Evolutionary conservation across 192 early-diverging fungal species (phyloP).

Genomic region (Lunasporangiospora selenospora): DNA sequence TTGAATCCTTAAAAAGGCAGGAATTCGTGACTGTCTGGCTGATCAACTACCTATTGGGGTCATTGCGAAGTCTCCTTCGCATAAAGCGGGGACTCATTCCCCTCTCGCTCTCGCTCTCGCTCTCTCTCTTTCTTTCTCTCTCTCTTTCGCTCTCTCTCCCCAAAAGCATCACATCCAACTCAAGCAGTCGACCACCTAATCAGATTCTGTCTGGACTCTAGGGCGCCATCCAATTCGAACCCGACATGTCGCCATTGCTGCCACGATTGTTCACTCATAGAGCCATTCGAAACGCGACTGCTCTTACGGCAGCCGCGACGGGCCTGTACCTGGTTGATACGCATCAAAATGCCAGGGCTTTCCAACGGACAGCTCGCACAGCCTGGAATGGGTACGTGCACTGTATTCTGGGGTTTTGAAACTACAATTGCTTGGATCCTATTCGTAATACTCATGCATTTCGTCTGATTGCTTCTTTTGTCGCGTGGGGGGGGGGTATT

Average conservation of each 20-base stretch:
- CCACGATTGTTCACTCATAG: slow-evolving; percentile 23
- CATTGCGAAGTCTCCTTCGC: not conserved
- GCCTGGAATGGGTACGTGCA: slow-evolving; percentile 53
- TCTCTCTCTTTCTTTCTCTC: not conserved
- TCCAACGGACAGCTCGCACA: slow-evolving; percentile 54
- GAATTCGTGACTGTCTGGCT: too few relatives aligned
- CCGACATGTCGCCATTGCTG: slow-evolving; percentile 16
- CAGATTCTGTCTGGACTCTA: too few relatives aligned
- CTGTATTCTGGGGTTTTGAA: not conserved
- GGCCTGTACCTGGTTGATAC: slow-evolving; percentile 53
- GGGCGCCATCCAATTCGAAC: not conserved
- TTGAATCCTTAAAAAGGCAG: too few relatives aligned
- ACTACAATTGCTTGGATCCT: not conserved
- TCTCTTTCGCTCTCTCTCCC: not conserved
- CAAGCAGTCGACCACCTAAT: too few relatives aligned
- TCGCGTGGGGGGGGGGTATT: too few relatives aligned
- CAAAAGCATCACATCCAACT: not conserved
- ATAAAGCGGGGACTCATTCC: not conserved
- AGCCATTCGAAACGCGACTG: slow-evolving; percentile 15
- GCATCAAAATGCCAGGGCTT: slow-evolving; percentile 53
- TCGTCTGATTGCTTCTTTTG: too few relatives aligned
- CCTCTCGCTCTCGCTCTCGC: not conserved
- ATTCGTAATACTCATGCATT: not conserved
- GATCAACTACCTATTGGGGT: slow-evolving; percentile 12
- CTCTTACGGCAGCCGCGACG: slow-evolving; percentile 17